A percentile compares a stretch with the other conserved stretches of the same genome.
Evolutionary conservation across 495 filamentous ascomycete species (phyloP).

Genomic region (Neurospora sp.): DNA sequence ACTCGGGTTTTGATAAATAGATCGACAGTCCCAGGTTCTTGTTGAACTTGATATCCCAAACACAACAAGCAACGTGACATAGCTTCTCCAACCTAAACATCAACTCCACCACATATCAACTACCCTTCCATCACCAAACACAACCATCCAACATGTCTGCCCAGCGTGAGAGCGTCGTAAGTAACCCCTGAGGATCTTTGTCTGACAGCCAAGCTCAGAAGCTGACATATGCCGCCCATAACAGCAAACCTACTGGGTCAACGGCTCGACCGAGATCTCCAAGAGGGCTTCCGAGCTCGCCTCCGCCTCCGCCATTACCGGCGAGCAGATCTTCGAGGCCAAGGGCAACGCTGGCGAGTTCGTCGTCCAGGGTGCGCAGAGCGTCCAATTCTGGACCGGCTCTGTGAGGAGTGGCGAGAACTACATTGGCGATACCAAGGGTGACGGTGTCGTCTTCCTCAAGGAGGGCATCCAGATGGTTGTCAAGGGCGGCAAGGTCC

Average conservation of each 20-base stretch:
- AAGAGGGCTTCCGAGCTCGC: not conserved
- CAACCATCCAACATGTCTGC: not conserved
- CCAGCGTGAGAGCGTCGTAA: not conserved
- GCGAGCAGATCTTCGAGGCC: not conserved
- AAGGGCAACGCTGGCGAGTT: not conserved
- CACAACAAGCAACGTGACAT: not conserved
- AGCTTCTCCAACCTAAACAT: not conserved
- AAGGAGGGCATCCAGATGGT: not conserved
- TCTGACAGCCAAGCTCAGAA: not conserved
- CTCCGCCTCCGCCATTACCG: not conserved
- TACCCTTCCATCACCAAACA: not conserved
- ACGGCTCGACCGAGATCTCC: not conserved
- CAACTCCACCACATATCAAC: not conserved
- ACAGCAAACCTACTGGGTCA: not conserved
- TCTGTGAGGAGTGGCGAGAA: not conserved
- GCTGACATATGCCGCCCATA: not conserved
- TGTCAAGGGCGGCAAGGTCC: not conserved
- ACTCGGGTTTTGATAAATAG: not conserved
- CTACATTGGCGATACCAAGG: not conserved
- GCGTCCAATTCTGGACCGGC: not conserved
- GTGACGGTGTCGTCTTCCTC: not conserved
- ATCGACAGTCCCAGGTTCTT: not conserved
- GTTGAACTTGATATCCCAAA: not conserved
- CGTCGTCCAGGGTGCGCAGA: not conserved
- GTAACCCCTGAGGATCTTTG: not conserved